Percentiles rank a stretch among this genome's conserved stretches.
phyloP scores from a whole-genome alignment of 108 stramenopile species.

The Pseudonitzschia multiseries region DNA sequence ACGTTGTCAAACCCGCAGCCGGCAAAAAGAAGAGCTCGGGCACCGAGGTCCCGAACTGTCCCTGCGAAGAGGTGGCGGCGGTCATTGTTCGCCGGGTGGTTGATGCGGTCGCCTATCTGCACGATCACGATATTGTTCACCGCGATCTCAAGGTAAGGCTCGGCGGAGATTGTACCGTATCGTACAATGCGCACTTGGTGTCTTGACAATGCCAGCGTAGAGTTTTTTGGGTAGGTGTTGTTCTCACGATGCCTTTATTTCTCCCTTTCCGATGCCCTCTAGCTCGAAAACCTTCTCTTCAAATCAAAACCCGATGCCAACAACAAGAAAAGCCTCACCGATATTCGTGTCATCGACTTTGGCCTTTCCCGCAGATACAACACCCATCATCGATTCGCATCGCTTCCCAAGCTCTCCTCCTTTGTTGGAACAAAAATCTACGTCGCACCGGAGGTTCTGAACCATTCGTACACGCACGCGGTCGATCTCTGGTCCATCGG shows the following conservation, averaged over 20 bases:
- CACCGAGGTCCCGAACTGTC: background rate
- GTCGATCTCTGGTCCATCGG: slow-evolving; percentile 91
- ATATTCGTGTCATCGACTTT: slow-evolving; percentile 82
- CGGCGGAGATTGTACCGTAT: background rate
- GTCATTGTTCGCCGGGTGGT: slow-evolving; percentile 53
- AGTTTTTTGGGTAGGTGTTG: no score
- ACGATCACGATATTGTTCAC: slow-evolving; percentile 62
- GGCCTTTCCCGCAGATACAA: slow-evolving; percentile 65
- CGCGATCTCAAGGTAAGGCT: slow-evolving; percentile 35
- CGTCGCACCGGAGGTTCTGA: slow-evolving; percentile 66
- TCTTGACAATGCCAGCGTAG: no score
- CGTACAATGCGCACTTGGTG: background rate
- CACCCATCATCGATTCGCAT: slow-evolving; percentile 1
- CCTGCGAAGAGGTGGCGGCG: slow-evolving; percentile 60
- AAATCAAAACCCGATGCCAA: slow-evolving; percentile 17
- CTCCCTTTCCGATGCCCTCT: slow-evolving; percentile 6
- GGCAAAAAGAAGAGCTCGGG: background rate
- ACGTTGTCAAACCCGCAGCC: slow-evolving; percentile 43
- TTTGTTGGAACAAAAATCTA: slow-evolving; percentile 72
- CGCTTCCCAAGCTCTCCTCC: background rate
- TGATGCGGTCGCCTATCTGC: slow-evolving; percentile 69
- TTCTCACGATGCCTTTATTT: background rate
- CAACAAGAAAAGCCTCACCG: slow-evolving; percentile 26
- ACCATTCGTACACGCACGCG: slow-evolving; percentile 43
- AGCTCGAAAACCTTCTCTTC: slow-evolving; percentile 92